These are phyloP conservation scores for Penicillium turbatum DNA, from an alignment of 495 filamentous ascomycete genomes.

Conservation along the genomic window DNA sequence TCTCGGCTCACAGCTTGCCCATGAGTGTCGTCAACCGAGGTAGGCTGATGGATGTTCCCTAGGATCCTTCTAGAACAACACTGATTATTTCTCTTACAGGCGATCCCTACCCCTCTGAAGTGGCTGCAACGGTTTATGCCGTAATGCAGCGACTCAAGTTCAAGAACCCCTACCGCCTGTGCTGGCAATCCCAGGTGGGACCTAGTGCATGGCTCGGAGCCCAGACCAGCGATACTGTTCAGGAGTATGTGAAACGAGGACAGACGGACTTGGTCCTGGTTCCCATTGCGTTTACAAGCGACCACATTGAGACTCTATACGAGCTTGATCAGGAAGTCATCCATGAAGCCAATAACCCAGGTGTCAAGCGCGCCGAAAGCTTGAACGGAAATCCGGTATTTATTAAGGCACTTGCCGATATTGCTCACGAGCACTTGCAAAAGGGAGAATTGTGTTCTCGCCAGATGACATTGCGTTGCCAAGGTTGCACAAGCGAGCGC, in stretches of 20 bases:
- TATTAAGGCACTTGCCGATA: slow-evolving; percentile 82
- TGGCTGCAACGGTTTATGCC: slow-evolving; percentile 93
- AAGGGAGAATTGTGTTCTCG: slow-evolving; percentile 63
- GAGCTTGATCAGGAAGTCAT: slow-evolving; percentile 97
- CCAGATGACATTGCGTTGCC: slow-evolving; percentile 91
- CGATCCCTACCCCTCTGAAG: slow-evolving; percentile 94
- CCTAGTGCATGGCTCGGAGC: slow-evolving; percentile 94
- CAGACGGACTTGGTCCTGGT: slow-evolving; percentile 89
- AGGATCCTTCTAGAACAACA: neutral
- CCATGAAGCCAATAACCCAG: slow-evolving; percentile 71
- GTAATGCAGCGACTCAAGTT: slow-evolving; percentile 88
- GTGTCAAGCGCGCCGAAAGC: slow-evolving; percentile 86
- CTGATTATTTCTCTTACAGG: slow-evolving; percentile 45
- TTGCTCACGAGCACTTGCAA: slow-evolving; percentile 74
- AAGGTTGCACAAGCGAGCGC: slow-evolving; percentile 85
- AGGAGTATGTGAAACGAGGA: slow-evolving; percentile 83
- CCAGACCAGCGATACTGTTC: slow-evolving; percentile 83
- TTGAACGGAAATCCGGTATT: slow-evolving; percentile 90
- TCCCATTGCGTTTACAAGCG: slow-evolving; percentile 95
- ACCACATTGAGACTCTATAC: slow-evolving; percentile 97
- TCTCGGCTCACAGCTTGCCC: slow-evolving; percentile 92
- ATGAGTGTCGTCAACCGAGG: slow-evolving; percentile 96
- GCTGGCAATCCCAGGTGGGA: slow-evolving; percentile 98
- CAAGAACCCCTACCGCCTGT: slow-evolving; percentile 84
- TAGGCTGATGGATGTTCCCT: slow-evolving; percentile 29